phyloP scores from a whole-genome alignment of 1,139 yeast genomes.

The Scheffersomyces segobiensis region DNA sequence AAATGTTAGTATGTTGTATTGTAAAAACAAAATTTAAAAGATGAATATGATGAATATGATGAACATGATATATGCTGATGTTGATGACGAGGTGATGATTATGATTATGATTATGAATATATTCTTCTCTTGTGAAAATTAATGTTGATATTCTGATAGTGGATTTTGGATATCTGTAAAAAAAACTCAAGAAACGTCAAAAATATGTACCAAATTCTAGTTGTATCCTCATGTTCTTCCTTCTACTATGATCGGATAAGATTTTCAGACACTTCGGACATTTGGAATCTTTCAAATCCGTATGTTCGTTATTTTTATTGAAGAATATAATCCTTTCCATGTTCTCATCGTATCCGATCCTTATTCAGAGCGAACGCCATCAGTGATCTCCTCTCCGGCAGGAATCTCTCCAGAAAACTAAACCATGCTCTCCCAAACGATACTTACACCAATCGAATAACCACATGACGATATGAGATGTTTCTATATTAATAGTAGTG shows the following conservation, averaged over 20 bases:
- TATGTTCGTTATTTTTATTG: not conserved
- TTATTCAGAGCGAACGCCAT: not conserved
- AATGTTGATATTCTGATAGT: not conserved
- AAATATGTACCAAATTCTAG: not conserved
- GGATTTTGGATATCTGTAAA: not conserved
- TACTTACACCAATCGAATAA: constrained; percentile 48
- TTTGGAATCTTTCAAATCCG: not conserved
- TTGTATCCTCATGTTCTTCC: not conserved
- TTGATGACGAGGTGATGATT: too few species aligned
- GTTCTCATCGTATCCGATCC: not conserved
- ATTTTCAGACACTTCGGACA: not conserved
- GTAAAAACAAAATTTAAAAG: not conserved
- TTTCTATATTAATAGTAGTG: not conserved
- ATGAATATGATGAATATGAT: not conserved
- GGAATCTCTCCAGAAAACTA: constrained; percentile 2
- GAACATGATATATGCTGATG: not conserved
- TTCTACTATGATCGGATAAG: not conserved
- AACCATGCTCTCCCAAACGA: not conserved
- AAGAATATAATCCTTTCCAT: not conserved
- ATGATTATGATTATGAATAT: not conserved
- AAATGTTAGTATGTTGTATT: not conserved
- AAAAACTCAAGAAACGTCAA: not conserved
- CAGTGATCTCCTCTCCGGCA: not conserved
- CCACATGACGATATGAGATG: constrained; percentile 27
- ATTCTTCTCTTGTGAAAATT: not conserved